Evolutionary conservation across 345 rosid species (phyloP).

Genomic region (Euphorbia peplus): DNA sequence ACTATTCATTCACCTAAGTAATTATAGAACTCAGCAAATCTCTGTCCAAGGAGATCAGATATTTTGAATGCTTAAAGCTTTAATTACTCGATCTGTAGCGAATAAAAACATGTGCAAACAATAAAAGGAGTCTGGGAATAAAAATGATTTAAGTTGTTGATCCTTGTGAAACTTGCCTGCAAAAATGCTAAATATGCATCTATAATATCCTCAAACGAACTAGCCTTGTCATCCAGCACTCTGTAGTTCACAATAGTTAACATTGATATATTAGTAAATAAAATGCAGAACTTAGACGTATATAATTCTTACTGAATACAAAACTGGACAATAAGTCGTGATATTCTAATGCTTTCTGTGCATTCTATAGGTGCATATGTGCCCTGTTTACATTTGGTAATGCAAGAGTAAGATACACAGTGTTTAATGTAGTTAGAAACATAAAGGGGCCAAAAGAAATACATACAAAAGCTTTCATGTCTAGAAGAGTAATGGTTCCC

Average conservation of each 20-base stretch:
- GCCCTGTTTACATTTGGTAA: neutral
- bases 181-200: constrained; percentile 87
- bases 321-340: neutral
- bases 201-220: constrained; percentile 75
- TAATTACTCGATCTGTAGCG: neutral
- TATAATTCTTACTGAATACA: constrained; percentile 6
- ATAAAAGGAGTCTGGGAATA: constrained; percentile 8
- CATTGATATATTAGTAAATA: neutral
- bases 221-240: constrained; percentile 59
- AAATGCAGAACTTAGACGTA: neutral
- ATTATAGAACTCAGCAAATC: neutral
- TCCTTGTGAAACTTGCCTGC: constrained; percentile 53
- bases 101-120: constrained; percentile 1
- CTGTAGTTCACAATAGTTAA: constrained; percentile 35
- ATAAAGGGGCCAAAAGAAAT: neutral
- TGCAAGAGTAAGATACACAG: constrained; percentile 5
- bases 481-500: neutral
- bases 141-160: neutral
- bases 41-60: neutral
- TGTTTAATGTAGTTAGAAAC: neutral
- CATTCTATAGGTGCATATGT: neutral
- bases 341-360: neutral
- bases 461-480: neutral
- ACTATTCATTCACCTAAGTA: neutral
- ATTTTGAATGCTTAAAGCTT: neutral